Percentiles rank a stretch among this genome's conserved stretches.
Evolutionary conservation across 441 rosid genomes (phyloP).

Genomic region (Caryocar brasiliense): DNA sequence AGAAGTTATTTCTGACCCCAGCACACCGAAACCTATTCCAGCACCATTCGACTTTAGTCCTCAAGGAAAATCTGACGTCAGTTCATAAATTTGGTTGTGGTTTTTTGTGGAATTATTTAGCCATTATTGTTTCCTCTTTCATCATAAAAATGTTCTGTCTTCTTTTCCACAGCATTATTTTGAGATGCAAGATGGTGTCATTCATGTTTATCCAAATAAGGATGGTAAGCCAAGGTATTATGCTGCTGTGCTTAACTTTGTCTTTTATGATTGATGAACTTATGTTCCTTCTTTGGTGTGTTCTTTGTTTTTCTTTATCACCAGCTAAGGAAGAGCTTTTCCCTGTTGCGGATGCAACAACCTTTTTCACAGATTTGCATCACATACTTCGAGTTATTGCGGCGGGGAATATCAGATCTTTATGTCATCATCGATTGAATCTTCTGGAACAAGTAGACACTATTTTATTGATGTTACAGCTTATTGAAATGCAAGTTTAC

Average conservation of each 20-base stretch:
- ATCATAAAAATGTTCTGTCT: constrained; percentile 9
- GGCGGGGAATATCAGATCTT: constrained; percentile 82
- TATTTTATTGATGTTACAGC: neutral
- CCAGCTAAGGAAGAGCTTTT: constrained; percentile 74
- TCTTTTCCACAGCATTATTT: constrained; percentile 63
- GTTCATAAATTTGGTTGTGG: constrained; percentile 9
- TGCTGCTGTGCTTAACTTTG: neutral
- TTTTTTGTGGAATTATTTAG: neutral
- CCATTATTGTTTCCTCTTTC: neutral
- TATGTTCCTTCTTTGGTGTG: neutral
- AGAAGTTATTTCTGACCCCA: constrained; percentile 87
- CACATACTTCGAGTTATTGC: constrained; percentile 78
- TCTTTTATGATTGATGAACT: constrained; percentile 1
- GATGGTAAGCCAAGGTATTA: constrained; percentile 42
- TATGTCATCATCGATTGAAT: constrained; percentile 84
- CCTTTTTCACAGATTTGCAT: constrained; percentile 95
- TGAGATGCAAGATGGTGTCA: constrained; percentile 91
- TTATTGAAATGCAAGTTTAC: neutral
- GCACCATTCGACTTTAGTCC: constrained; percentile 73
- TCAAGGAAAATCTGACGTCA: constrained; percentile 75
- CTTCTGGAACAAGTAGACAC: constrained; percentile 81
- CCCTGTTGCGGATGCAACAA: constrained; percentile 92
- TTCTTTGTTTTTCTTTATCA: neutral
- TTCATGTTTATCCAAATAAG: constrained; percentile 76
- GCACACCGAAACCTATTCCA: constrained; percentile 88